phyloP scores from a whole-genome alignment of 768 basidiomycete genomes.

The Suillus tomentosus region DNA sequence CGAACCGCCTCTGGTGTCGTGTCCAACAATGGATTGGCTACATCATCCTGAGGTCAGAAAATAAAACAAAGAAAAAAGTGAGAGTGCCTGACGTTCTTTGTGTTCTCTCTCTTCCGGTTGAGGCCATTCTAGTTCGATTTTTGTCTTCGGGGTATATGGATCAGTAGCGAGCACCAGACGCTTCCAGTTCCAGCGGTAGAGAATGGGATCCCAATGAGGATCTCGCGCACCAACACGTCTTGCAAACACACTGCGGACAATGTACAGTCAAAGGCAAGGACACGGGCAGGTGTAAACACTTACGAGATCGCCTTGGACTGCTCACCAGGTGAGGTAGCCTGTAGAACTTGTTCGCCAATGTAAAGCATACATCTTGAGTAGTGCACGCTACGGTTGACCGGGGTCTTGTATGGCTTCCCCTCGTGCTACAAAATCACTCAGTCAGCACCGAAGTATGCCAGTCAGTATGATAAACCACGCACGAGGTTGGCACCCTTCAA shows the following conservation, averaged over 20 bases:
- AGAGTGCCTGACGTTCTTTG: constrained; percentile 31
- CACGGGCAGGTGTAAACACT: constrained; percentile 25
- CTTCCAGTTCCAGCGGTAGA: constrained; percentile 68
- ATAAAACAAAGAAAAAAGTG: background rate
- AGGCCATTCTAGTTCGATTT: constrained; percentile 73
- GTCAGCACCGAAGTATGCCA: constrained; percentile 6
- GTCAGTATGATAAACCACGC: constrained; percentile 22
- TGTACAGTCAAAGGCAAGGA: constrained; percentile 5
- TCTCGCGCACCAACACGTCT: constrained; percentile 63
- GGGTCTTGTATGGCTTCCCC: constrained; percentile 23
- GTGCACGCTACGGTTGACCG: constrained; percentile 47
- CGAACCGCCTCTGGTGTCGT: constrained; percentile 61
- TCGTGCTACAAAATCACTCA: constrained; percentile 17
- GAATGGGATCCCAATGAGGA: constrained; percentile 58
- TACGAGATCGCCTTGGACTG: constrained; percentile 46
- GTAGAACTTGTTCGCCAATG: constrained; percentile 65
- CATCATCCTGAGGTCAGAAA: background rate
- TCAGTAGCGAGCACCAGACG: constrained; percentile 68
- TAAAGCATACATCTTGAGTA: constrained; percentile 83
- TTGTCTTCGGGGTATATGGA: constrained; percentile 53
- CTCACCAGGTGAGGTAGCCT: constrained; percentile 41
- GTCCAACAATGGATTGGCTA: constrained; percentile 55
- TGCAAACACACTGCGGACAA: constrained; percentile 67
- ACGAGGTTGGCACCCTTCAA: constrained; percentile 44
- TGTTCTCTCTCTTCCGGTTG: constrained; percentile 41